Percentiles rank a stretch among this genome's conserved stretches.
These are phyloP conservation scores for Vanderwaltozyma yarrowii DNA, from an alignment of 805 yeast genomes.

Conservation along the genomic window DNA sequence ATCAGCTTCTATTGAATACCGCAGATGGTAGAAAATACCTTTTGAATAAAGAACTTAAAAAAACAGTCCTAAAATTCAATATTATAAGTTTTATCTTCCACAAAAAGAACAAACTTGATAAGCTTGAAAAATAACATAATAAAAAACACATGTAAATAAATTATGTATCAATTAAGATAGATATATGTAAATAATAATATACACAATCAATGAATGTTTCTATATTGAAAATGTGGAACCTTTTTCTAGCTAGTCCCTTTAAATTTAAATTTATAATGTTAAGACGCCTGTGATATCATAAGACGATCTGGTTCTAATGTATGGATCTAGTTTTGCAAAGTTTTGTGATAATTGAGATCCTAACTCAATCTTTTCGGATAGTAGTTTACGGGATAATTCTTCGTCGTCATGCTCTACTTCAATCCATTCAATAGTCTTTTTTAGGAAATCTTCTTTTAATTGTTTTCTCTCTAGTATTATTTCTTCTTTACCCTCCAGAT, in stretches of 20 bases:
- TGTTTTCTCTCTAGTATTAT: slow-evolving; percentile 44
- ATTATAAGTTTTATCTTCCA: slow-evolving; percentile 35
- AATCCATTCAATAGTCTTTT: slow-evolving; percentile 70
- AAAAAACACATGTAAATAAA: background rate
- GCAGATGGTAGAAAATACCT: slow-evolving; percentile 36
- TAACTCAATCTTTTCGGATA: slow-evolving; percentile 44
- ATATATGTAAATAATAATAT: background rate
- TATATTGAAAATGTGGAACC: too few relatives aligned
- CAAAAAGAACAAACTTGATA: background rate
- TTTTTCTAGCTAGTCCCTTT: too few relatives aligned
- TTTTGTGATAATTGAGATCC: slow-evolving; percentile 47
- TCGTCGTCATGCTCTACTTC: slow-evolving; percentile 33
- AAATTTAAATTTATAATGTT: slow-evolving; percentile 7
- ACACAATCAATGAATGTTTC: too few relatives aligned
- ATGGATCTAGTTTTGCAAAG: slow-evolving; percentile 68
- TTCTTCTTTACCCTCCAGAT: slow-evolving; percentile 36
- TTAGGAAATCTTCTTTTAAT: slow-evolving; percentile 44
- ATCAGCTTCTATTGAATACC: slow-evolving; percentile 28
- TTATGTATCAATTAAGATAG: background rate
- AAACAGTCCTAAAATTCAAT: slow-evolving; percentile 44
- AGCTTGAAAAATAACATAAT: background rate
- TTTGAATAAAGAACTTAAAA: slow-evolving; percentile 33
- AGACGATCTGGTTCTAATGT: slow-evolving; percentile 64
- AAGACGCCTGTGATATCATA: slow-evolving; percentile 68
- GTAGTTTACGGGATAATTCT: slow-evolving; percentile 38